Evolutionary conservation across 2,329 filamentous ascomycete species (phyloP).

Genomic region (Alternaria longipes): DNA sequence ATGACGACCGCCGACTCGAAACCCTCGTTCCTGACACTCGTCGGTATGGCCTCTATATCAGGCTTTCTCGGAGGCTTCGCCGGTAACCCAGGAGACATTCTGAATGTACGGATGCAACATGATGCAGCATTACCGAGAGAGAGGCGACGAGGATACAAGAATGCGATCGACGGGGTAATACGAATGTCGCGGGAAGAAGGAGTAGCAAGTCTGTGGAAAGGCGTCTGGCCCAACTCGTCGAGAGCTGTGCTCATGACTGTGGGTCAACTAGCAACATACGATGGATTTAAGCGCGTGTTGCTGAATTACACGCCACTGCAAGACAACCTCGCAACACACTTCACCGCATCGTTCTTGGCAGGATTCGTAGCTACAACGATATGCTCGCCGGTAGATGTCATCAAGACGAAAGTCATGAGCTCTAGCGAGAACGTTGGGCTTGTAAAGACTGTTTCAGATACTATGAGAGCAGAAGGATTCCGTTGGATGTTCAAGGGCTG

Average conservation of each 20-base stretch:
- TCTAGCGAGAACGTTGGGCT: constrained; percentile 65
- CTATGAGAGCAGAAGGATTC: constrained; percentile 75
- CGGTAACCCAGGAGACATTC: constrained; percentile 93
- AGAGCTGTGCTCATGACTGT: constrained; percentile 90
- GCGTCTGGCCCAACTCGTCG: constrained; percentile 82
- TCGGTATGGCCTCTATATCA: constrained; percentile 82
- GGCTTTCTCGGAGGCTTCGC: constrained; percentile 89
- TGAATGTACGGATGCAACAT: constrained; percentile 99
- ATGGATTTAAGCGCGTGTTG: constrained; percentile 78
- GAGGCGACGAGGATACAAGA: constrained; percentile 84
- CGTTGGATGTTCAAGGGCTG: constrained; percentile 90
- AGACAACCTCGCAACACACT: constrained; percentile 79
- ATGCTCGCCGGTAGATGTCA: constrained; percentile 85
- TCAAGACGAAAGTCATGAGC: constrained; percentile 90
- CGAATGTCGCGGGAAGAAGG: constrained; percentile 92
- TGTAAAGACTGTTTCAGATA: constrained; percentile 68
- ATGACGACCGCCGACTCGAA: constrained; percentile 62
- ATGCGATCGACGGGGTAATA: constrained; percentile 85
- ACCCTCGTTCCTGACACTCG: constrained; percentile 78
- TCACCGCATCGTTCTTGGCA: constrained; percentile 78
- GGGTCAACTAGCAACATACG: constrained; percentile 83
- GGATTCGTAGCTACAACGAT: constrained; percentile 86
- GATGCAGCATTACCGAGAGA: constrained; percentile 77
- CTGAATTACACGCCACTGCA: constrained; percentile 71
- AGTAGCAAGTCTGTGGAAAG: constrained; percentile 77